Percentiles rank a stretch among this genome's conserved stretches.
Evolutionary conservation across 257 asterid genomes (phyloP).

Genomic region (Solanum sejunctum): DNA sequence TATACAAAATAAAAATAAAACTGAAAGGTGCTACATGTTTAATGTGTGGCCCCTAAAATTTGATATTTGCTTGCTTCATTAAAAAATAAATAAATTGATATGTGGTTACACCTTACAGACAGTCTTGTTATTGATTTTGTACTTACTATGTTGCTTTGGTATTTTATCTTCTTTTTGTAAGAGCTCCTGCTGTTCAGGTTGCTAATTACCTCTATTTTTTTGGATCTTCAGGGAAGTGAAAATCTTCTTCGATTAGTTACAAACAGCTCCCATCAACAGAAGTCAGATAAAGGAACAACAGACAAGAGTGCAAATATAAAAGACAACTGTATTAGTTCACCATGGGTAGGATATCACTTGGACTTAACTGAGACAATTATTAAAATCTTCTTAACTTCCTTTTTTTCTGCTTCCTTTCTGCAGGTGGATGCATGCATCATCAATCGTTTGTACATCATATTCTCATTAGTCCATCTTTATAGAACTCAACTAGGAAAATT

Average conservation of each 20-base stretch:
- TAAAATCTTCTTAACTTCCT: background rate
- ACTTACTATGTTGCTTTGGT: background rate
- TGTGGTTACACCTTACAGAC: background rate
- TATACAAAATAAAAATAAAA: background rate
- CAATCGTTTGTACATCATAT: background rate
- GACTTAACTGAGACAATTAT: background rate
- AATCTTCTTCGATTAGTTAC: slow-evolving; percentile 69
- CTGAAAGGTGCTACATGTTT: background rate
- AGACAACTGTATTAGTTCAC: slow-evolving; percentile 14
- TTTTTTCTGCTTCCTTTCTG: background rate
- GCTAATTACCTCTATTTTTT: background rate
- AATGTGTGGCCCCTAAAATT: background rate
- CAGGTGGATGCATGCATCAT: background rate
- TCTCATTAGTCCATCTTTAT: background rate
- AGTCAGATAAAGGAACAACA: slow-evolving; percentile 16
- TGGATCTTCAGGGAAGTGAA: slow-evolving; percentile 70
- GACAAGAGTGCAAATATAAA: slow-evolving; percentile 8
- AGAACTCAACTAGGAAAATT: background rate
- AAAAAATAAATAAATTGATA: background rate
- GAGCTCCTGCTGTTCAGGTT: background rate
- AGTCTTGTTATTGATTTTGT: background rate
- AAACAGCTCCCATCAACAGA: slow-evolving; percentile 28
- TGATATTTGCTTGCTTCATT: background rate
- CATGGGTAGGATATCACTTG: slow-evolving; percentile 35
- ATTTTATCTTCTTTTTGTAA: background rate